A percentile compares a stretch with the other conserved stretches of the same genome.
phyloP scores from a whole-genome alignment of 257 asterid genomes.

The Ligustrum vulgare region DNA sequence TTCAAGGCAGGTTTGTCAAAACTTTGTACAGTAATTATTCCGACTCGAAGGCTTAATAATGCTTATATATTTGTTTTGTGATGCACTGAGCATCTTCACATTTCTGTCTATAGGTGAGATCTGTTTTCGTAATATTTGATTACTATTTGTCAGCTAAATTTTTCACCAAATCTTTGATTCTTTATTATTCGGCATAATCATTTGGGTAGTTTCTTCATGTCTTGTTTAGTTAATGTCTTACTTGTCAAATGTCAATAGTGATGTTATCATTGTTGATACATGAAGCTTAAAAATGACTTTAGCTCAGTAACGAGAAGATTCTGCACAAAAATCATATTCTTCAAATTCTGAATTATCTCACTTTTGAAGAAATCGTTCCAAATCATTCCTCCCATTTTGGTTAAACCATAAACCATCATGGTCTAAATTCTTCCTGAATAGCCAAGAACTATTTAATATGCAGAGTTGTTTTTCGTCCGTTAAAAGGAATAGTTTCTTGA shows the following conservation, averaged over 20 bases:
- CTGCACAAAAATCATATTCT: too few species aligned
- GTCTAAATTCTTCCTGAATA: not conserved
- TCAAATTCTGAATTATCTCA: too few species aligned
- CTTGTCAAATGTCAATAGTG: not conserved
- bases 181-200: not conserved
- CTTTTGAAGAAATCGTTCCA: not conserved
- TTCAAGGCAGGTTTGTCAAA: slow-evolving; percentile 99
- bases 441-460: not conserved
- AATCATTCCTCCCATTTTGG: not conserved
- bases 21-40: slow-evolving; percentile 44
- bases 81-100: slow-evolving; percentile 5
- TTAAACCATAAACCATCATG: not conserved
- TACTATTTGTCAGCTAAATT: not conserved
- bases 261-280: not conserved
- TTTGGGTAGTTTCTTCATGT: not conserved
- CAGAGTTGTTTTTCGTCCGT: not conserved
- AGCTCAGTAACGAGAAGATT: not conserved
- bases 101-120: not conserved
- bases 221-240: not conserved
- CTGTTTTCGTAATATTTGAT: not conserved
- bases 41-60: slow-evolving; percentile 14
- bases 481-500: not conserved
- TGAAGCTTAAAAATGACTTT: not conserved
- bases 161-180: not conserved
- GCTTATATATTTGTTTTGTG: slow-evolving; percentile 11